Evolutionary conservation across 345 rosid genomes (phyloP).

Genomic region (Pistacia atlantica): DNA sequence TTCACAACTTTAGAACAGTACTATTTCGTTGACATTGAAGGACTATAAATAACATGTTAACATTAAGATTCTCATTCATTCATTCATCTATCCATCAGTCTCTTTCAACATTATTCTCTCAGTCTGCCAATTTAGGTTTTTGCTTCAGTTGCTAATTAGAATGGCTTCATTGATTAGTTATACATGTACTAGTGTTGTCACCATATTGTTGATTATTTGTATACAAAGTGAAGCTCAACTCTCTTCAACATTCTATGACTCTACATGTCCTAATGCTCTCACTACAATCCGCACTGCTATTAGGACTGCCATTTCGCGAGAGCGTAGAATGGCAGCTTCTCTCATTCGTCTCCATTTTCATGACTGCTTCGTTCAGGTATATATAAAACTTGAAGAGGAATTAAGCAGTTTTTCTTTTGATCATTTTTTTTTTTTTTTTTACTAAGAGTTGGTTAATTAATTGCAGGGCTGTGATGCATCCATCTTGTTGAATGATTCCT

Average conservation of each 20-base stretch:
- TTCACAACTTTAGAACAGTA: neutral
- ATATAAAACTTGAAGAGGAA: neutral
- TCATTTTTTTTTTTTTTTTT: too few species aligned
- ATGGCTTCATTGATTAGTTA: neutral
- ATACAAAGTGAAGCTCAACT: constrained; percentile 41
- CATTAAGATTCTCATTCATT: too few species aligned
- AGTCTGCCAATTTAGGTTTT: neutral
- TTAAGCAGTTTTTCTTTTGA: too few species aligned
- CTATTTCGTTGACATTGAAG: neutral
- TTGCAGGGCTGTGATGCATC: constrained; percentile 32
- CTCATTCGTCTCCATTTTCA: constrained; percentile 59
- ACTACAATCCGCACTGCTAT: constrained; percentile 34
- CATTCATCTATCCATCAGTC: neutral
- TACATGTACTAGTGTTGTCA: neutral
- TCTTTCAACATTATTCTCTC: neutral
- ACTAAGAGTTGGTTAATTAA: neutral
- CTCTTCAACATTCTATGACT: constrained; percentile 49
- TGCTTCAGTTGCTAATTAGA: neutral
- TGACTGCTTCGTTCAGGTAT: constrained; percentile 44
- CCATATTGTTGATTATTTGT: neutral
- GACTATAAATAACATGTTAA: neutral
- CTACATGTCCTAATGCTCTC: constrained; percentile 53
- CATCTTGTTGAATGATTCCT: constrained; percentile 23
- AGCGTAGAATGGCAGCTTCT: constrained; percentile 64
- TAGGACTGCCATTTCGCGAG: constrained; percentile 11